Evolutionary conservation across 1,284 basidiomycete species (phyloP), one percentile per base, ranked within the genome.

Genomic region (Malassezia yamatoensis): DNA sequence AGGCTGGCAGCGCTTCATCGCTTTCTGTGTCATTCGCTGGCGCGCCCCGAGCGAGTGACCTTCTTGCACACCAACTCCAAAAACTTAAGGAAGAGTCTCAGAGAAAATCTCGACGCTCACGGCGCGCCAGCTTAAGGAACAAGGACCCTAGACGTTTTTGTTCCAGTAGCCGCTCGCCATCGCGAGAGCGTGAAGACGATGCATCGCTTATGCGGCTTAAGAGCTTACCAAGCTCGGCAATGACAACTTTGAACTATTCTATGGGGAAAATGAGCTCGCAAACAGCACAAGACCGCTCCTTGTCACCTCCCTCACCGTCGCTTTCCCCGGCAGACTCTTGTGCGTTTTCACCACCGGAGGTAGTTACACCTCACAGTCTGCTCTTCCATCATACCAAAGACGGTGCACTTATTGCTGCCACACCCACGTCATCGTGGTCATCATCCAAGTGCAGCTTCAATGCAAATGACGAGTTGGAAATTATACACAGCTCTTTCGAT

Each of bases 361-460:
- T 51, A 9, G 39, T 42, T 32, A 56, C 54, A 1, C 54, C 54
- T 0, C 48, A 51, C 29, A 46, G 42, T 16, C 18, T 56, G 7
- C 21, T 56, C n/a, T 56, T 56, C n/a, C 35, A 36, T 12, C 35
- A 43, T 12, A 18, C 41, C 10, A 8, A 16, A 10, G 53, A 49
- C 7, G 53, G 42, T 7, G 24, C 24, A 29, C 24, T 29, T 29
- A 7, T 29, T 29, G 24, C 24, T 29, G 24, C 24, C 24, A 29
- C 24, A 29, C 24, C 24, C 24, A 29, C 54, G n/a, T 56, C 54
- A 0, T 56, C 49, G 47, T 56, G 49, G 2, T 56, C 54, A 4
- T 39, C 42, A 8, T 51, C 54, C 18, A 56, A 56, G 44, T 49
- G 20, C 18, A 36, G 47, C 36, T 13, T 10, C 10, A 29, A 49